Evolutionary conservation across 1,284 basidiomycete genomes (phyloP), one percentile per base, ranked within the genome.

Genomic region (Erythrobasidium hasegawianum): DNA sequence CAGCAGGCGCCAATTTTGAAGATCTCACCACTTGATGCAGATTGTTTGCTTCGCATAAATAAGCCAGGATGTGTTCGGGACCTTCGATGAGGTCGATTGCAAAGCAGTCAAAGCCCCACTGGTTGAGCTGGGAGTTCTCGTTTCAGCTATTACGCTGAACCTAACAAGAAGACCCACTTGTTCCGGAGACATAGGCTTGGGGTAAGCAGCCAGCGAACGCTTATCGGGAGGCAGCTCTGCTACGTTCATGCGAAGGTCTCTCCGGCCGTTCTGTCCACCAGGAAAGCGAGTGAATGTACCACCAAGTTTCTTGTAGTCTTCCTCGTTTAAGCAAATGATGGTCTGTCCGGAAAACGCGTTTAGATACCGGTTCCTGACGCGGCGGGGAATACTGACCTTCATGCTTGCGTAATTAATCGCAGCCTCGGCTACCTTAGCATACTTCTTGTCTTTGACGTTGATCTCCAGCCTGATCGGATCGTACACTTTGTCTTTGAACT

Each of bases 281-380:
- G 56, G 55, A 38, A 50, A 65, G 11, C 52, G 38, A 16, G 55
- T 82, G 33, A 84, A 67, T 72, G 87, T 86, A 71, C 88, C 87
- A 70, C 90, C 81, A 33, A 84, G 78, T 39, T 79, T 77, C 70
- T 88, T 86, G 66, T 90, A 90, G 75, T 98, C 95, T 40, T 89
- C 87, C 65, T 87, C 83, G 70, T 85, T 87, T 75, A 94, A 88
- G 38, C 87, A 86, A 2, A 98, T 86, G 76, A 98, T 88, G 0
- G 86, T 90, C 89, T 47, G 43, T 5, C 14, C 16, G 8, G 43
- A 95, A 18, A 47, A 47, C 43, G 43, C n/a, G n/a, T n/a, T n/a
- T n/a, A n/a, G n/a, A n/a, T n/a, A n/a, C n/a, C n/a, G n/a, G n/a
- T n/a, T n/a, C n/a, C n/a, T n/a, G n/a, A n/a, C n/a, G n/a, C n/a